Evolutionary conservation across 257 asterid species (phyloP), one percentile per base, ranked within the genome.

Genomic region (Verbascum thapsus): DNA sequence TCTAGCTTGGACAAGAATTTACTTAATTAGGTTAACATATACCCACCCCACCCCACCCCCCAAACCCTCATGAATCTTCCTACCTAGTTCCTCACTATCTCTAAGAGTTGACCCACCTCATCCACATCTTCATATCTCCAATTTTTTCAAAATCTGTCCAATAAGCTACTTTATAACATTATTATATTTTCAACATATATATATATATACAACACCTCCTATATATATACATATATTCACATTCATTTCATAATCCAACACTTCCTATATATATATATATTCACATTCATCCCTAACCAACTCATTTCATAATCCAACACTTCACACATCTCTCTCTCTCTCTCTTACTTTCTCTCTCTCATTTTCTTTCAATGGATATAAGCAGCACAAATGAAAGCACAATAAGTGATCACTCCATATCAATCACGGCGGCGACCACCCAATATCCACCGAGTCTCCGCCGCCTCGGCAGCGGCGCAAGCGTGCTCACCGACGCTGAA

Each of bases 31-130:
- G 5, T 26, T 26, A 26, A 26, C 5, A 26, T 2, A n/a, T n/a
- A n/a, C n/a, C n/a, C n/a, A n/a, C n/a, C n/a, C n/a, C n/a, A n/a
- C n/a, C n/a, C n/a, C n/a, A n/a, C n/a, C n/a, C n/a, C n/a, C n/a
- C n/a, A n/a, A n/a, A n/a, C 38, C 68, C 68, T 37, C 58, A 79
- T 79, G 88, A 88, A 84, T 79, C 94, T 84, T 82, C 96, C 94
- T 64, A 40, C 69, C 53, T 76, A 66, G 75, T 70, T 77, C 76
- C 78, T 82, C 69, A 61, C 88, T 72, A 47, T 48, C 74, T 60
- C 53, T 55, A 49, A n/a, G 83, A 63, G 91, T 86, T 81, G 92
- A 84, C 95, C 92, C 90, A 80, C 87, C 64, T 53, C 53, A 49
- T 73, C 72, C 80, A 76, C 73, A 66, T 72, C 80, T 72, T 56